A percentile compares a stretch with the other conserved stretches of the same genome.
Evolutionary conservation across 2,329 filamentous ascomycete species (phyloP).

Genomic region (Epichloe glyceriae): DNA sequence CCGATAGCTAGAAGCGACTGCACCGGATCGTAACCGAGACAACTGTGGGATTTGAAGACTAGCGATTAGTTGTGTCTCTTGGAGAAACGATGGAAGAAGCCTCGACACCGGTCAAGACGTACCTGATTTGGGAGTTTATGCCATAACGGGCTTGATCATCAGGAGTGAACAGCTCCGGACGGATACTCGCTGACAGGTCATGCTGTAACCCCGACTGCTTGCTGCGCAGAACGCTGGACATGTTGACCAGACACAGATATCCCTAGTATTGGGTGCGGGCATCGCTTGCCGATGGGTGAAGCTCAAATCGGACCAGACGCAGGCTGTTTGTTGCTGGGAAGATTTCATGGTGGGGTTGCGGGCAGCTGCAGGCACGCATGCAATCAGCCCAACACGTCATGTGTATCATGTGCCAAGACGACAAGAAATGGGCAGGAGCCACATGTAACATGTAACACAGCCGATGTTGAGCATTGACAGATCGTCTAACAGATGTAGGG

Average conservation of each 20-base stretch:
- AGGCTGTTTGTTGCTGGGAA: background rate
- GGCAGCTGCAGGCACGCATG: background rate
- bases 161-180: conserved; percentile 63
- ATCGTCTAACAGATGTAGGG: too few relatives aligned
- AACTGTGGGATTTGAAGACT: conserved; percentile 31
- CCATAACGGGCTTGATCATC: conserved; percentile 78
- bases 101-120: background rate
- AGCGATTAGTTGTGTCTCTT: background rate
- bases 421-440: too few relatives aligned
- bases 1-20: conserved; percentile 89
- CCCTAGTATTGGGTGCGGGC: background rate
- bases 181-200: conserved; percentile 74
- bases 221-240: conserved; percentile 79
- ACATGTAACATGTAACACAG: too few relatives aligned
- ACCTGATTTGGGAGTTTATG: conserved; percentile 64
- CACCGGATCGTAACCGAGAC: conserved; percentile 81
- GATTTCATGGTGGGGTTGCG: background rate
- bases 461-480: too few relatives aligned
- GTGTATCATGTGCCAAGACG: background rate
- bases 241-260: conserved; percentile 22
- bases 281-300: background rate
- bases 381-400: background rate
- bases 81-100: background rate
- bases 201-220: conserved; percentile 90
- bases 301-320: background rate